phyloP scores from a whole-genome alignment of 495 filamentous ascomycete species.

The Penicillium cinerascens region DNA sequence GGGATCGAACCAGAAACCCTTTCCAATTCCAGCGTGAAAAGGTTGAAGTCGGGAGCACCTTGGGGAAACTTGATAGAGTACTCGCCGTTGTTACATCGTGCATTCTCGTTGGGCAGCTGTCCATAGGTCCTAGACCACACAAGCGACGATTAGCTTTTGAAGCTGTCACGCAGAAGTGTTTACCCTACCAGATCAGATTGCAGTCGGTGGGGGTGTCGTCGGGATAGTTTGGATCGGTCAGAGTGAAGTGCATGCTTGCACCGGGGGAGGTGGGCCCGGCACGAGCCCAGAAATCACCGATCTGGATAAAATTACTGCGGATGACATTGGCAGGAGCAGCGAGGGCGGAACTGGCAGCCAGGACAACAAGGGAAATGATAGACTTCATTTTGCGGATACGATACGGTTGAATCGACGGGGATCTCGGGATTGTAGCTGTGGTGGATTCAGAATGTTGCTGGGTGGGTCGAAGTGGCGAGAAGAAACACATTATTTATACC shows the following conservation, averaged over 20 bases:
- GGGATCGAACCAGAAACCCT: conserved; percentile 15
- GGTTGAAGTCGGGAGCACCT: conserved; percentile 17
- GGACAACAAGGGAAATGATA: conserved; percentile 10
- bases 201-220: conserved; percentile 28
- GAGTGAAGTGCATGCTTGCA: conserved; percentile 20
- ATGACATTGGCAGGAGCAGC: conserved; percentile 12
- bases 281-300: conserved; percentile 17
- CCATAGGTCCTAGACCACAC: conserved; percentile 17
- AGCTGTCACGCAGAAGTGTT: background rate
- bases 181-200: conserved; percentile 26
- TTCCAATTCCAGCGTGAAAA: conserved; percentile 17
- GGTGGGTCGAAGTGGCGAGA: too few species aligned
- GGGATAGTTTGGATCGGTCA: conserved; percentile 24
- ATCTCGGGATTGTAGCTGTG: too few species aligned
- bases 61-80: conserved; percentile 27
- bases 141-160: background rate
- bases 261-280: background rate
- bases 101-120: conserved; percentile 6
- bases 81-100: conserved; percentile 24
- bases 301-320: conserved; percentile 10
- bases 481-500: too few species aligned
- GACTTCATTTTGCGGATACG: conserved; percentile 17
- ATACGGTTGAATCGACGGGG: too few species aligned
- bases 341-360: conserved; percentile 17
- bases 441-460: too few species aligned